These are phyloP conservation scores for Chrysoporthe austroafricana DNA, from an alignment of 2,329 filamentous ascomycete genomes.

Conservation along the genomic window DNA sequence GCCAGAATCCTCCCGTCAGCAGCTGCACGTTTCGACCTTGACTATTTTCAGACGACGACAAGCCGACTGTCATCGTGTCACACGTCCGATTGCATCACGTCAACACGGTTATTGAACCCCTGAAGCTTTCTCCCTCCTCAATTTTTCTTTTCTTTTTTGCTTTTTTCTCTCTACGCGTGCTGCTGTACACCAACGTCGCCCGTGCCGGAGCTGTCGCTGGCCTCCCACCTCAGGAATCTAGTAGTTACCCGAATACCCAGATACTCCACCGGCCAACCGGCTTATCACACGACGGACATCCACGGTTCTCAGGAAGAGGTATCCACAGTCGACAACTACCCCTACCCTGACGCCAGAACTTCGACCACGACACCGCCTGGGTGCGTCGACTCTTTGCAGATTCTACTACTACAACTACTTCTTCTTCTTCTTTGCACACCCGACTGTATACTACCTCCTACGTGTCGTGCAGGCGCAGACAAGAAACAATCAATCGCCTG, in stretches of 20 bases:
- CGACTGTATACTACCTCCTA: background rate
- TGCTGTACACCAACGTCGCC: too few species aligned
- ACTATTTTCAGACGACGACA: constrained; percentile 14
- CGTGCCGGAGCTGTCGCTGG: background rate
- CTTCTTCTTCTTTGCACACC: background rate
- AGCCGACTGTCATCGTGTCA: background rate
- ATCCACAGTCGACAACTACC: constrained; percentile 10
- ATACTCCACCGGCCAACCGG: constrained; percentile 7
- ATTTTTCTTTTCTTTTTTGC: background rate
- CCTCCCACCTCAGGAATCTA: too few species aligned
- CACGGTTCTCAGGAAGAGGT: background rate
- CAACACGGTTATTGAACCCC: background rate
- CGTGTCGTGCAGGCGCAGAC: constrained; percentile 1
- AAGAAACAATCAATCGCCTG: background rate
- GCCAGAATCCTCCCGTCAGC: constrained; percentile 8
- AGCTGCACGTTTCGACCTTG: constrained; percentile 1
- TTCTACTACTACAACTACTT: background rate
- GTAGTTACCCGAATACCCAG: background rate
- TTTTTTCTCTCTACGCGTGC: background rate
- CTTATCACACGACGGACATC: constrained; percentile 8
- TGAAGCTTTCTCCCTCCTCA: background rate
- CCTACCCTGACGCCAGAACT: constrained; percentile 3
- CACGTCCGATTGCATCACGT: background rate
- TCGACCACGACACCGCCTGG: constrained; percentile 16
- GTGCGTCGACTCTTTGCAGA: background rate